These are phyloP conservation scores for Ophiostoma ips DNA, from an alignment of 2,329 filamentous ascomycete species.

Conservation along the genomic window DNA sequence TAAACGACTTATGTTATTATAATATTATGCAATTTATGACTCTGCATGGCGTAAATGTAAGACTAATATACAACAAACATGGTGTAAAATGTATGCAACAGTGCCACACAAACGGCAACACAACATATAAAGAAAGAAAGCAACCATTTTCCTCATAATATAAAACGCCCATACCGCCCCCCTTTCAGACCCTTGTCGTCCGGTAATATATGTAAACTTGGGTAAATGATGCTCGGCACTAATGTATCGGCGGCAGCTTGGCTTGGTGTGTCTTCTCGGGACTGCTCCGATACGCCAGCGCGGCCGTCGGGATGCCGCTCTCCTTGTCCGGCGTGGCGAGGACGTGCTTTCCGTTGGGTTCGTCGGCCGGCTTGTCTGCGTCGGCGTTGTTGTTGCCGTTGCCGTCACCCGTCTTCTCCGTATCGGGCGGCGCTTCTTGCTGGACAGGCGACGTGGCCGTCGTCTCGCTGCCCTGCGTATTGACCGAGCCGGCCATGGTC, in stretches of 20 bases:
- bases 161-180: neutral
- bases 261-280: constrained; percentile 39
- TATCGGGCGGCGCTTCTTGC: neutral
- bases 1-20: neutral
- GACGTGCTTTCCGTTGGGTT: neutral
- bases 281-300: constrained; percentile 46
- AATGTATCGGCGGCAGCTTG: neutral
- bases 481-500: constrained; percentile 6
- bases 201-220: neutral
- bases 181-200: neutral
- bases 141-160: neutral
- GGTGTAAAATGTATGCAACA: too few relatives aligned
- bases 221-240: neutral
- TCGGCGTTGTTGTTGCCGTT: too few relatives aligned
- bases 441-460: constrained; percentile 7
- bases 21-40: neutral
- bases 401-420: neutral
- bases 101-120: neutral
- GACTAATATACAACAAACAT: too few relatives aligned
- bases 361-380: neutral
- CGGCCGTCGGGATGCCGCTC: constrained; percentile 14
- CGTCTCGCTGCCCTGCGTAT: constrained; percentile 7
- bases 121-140: neutral
- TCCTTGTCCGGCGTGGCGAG: constrained; percentile 13
- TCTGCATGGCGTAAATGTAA: too few relatives aligned